Evolutionary conservation across 1,139 yeast species (phyloP).

Genomic region (Suhomyces bokatorum): DNA sequence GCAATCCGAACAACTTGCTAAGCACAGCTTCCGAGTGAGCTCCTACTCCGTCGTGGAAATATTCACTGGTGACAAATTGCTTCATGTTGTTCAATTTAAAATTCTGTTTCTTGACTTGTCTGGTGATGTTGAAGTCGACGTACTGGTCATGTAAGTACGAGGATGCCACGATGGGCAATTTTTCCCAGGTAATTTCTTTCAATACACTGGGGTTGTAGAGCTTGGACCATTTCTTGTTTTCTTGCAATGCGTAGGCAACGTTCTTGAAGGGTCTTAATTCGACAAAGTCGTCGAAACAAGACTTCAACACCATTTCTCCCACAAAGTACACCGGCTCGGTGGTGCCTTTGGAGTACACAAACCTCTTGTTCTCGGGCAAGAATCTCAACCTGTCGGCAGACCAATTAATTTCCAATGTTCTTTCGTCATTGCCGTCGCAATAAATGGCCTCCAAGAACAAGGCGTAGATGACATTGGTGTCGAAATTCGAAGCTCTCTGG

Average conservation of each 20-base stretch:
- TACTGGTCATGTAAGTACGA: constrained; percentile 53
- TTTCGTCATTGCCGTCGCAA: constrained; percentile 36
- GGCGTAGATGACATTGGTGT: constrained; percentile 54
- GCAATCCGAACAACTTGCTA: constrained; percentile 39
- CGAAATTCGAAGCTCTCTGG: constrained; percentile 42
- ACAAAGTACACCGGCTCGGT: constrained; percentile 45
- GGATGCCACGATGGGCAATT: constrained; percentile 54
- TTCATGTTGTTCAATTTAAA: constrained; percentile 37
- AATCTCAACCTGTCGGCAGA: constrained; percentile 46
- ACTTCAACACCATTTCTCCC: constrained; percentile 57
- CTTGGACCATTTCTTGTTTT: constrained; percentile 39
- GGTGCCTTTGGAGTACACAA: constrained; percentile 21
- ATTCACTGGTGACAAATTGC: constrained; percentile 50
- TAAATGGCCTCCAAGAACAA: constrained; percentile 60
- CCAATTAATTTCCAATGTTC: constrained; percentile 34
- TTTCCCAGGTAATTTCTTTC: constrained; percentile 26
- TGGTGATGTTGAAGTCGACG: constrained; percentile 50
- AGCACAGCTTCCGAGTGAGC: constrained; percentile 43
- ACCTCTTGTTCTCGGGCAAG: constrained; percentile 26
- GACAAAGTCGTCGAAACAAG: constrained; percentile 50
- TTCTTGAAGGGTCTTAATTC: constrained; percentile 43
- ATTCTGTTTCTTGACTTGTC: constrained; percentile 30
- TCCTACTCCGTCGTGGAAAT: constrained; percentile 54
- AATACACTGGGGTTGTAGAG: constrained; percentile 42
- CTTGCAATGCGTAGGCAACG: constrained; percentile 46